Evolutionary conservation across 2,329 filamentous ascomycete genomes (phyloP), one percentile per base, ranked within the genome.

Genomic region (Pseudogymnoascus sp.): DNA sequence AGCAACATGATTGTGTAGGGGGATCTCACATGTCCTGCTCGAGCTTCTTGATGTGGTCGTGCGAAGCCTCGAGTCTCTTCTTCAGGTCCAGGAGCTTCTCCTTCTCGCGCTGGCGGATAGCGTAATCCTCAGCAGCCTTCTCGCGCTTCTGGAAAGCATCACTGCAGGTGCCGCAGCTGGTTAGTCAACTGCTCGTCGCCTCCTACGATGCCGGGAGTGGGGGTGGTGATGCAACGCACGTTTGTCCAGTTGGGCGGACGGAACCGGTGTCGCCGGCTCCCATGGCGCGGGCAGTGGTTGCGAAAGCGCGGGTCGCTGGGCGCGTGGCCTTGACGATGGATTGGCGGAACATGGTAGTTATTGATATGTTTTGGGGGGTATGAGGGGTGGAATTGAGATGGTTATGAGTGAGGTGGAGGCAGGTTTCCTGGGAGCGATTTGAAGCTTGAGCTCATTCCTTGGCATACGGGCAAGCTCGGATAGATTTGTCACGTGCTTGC

Each of bases 131-230:
- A 74, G 80, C 83, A 69, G 93, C 93, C 74, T 88, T 84, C 79
- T 99, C 94, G 71, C 94, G 91, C 79, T 88, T 89, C 79, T 88
- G 91, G 84, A 97, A 99, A 63, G 91, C 86, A 74, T 99, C 93
- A 70, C 93, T 96, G 68, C 69, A 42, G 25, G 35, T 22, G 6
- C 30, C 41, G 3, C 7, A n/a, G 28, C 60, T 25, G 3, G 16
- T 36, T 38, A 35, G 35, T 19, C 38, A 25, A 22, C 19, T 19
- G 8, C 19, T 36, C 30, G 14, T 30, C 25, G 55, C 5, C 33
- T 14, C 33, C 12, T 9, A 4, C 33, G 33, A 5, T 3, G 11
- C 1, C 1, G 45, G 45, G 22, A 4, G 22, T 12, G 30, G n/a
- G 3, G n/a, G 23, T 36, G 58, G 11, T 60, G 59, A 61, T 28